Evolutionary conservation across 2,329 filamentous ascomycete genomes (phyloP), one percentile per base, ranked within the genome.

Genomic region (Fusarium tuaranense): DNA sequence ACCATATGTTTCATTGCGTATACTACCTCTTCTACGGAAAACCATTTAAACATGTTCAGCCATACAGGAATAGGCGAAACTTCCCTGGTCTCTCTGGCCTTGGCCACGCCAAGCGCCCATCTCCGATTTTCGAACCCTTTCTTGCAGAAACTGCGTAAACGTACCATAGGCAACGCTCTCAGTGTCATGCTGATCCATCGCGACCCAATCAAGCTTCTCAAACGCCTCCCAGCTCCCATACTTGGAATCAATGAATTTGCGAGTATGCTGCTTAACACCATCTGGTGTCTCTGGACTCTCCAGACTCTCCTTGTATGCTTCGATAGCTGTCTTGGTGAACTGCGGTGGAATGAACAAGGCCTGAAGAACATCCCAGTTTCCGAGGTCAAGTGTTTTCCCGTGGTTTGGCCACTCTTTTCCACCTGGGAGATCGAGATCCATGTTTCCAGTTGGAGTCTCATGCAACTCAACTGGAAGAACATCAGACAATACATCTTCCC

Each of bases 141-240:
- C 51, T 27, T 73, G 48, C 7, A 73, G 27, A 9, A 73, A 69
- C 27, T 69, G 68, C 13, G 55, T 44, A 16, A 73, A 73, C 5
- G 63, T 72, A 12, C 71, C 71, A 10, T 30, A 55, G 8, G 64
- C 60, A 25, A 65, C n/a, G 1, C 34, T 38, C 2, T 62, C 58
- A 3, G 30, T 44, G 12, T 74, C 63, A 2, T 73, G 53, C 12
- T 30, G 46, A 6, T 74, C 68, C 5, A 73, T n/a, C 0, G n/a
- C 39, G 1, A 41, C 48, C 71, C 71, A 73, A 4, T 65, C 64
- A 7, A 72, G 44, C 32, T 74, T 72, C 39, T 74, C 55, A 67
- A 77, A 72, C 12, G 58, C 32, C 7, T 69, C 73, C 48, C 65
- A 75, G 30, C 73, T 77, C 0, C 75, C 73, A 10, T 76, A 71